Evolutionary conservation across 257 asterid species (phyloP).

Genomic region (Plantago ovata): DNA sequence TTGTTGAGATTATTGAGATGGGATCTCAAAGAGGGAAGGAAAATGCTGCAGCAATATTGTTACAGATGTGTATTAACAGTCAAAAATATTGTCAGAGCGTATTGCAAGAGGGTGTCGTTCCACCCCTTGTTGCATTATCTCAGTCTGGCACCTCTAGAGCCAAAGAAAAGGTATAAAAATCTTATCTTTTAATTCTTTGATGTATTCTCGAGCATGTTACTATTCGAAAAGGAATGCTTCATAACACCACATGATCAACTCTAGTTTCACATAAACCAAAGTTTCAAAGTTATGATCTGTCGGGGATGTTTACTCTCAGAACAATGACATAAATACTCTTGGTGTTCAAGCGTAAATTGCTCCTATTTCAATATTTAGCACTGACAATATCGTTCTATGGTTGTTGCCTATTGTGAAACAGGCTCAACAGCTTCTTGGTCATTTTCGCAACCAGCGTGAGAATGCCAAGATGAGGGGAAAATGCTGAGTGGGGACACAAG

Average conservation of each 20-base stretch:
- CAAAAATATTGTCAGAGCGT: conserved; percentile 65
- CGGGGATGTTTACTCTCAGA: no score
- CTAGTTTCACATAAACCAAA: no score
- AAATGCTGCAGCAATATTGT: conserved; percentile 76
- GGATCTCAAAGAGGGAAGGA: conserved; percentile 94
- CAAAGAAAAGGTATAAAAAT: conserved; percentile 72
- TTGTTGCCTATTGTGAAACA: conserved; percentile 27
- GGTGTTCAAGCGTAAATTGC: not conserved
- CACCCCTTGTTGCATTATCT: conserved; percentile 89
- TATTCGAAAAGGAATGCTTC: no score
- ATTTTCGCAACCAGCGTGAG: conserved; percentile 90
- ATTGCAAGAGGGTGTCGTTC: conserved; percentile 97
- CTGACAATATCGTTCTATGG: not conserved
- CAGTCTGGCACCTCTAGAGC: conserved; percentile 91
- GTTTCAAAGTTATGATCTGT: no score
- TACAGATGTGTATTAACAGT: conserved; percentile 78
- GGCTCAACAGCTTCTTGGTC: conserved; percentile 97
- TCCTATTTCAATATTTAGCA: not conserved
- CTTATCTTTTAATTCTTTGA: not conserved
- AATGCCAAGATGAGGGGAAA: conserved; percentile 51
- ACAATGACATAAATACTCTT: no score
- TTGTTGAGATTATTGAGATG: conserved; percentile 75
- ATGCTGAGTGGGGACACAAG: conserved; percentile 29
- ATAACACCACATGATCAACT: no score
- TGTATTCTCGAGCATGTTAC: not conserved